Evolutionary conservation across 495 filamentous ascomycete species (phyloP), one percentile per base, ranked within the genome.

Genomic region (Glonium stellatum): DNA sequence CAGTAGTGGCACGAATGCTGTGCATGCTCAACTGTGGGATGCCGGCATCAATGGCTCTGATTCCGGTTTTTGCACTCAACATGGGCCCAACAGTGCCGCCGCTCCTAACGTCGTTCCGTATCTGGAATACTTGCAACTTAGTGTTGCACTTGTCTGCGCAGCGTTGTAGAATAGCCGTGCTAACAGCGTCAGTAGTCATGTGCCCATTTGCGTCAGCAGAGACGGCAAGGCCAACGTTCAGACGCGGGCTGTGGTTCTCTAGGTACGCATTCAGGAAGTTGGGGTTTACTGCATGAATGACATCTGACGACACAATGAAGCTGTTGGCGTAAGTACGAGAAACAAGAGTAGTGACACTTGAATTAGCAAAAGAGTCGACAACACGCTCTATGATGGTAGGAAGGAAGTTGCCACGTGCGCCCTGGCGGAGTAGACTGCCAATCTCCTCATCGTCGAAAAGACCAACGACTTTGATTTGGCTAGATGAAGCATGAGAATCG

Each of bases 361-460:
- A 61, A 25, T 71, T 65, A 0, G 81, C 70, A 55, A 96, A 85
- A 8, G 82, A 75, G 70, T 95, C 89, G 54, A 88, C 79, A 51
- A 88, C 85, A 55, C 92, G 87, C 68, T 92, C 87, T 57, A 98
- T 81, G 22, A 83, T 79, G 48, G 80, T 79, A 54, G 88, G 84
- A 57, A 96, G 81, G 75, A 96, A 91, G 76, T 96, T 97, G 51
- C 89, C 84, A 22, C 81, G 79, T 1, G 93, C 93, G 57, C 93
- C 93, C 73, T 98, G 92, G 41, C 93, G 87, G 55, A 96, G 82
- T 3, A 88, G 76, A 44, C 87, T 91, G 57, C 93, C 93, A 62
- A 98, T 93, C 70, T 98, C 93, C 69, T 98, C 93, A 67, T 96
- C 88, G 69, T 98, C 93, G 70, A 97, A 97, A 69, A 95, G 85